phyloP scores from a whole-genome alignment of 805 yeast species.

The Candida insectalens region DNA sequence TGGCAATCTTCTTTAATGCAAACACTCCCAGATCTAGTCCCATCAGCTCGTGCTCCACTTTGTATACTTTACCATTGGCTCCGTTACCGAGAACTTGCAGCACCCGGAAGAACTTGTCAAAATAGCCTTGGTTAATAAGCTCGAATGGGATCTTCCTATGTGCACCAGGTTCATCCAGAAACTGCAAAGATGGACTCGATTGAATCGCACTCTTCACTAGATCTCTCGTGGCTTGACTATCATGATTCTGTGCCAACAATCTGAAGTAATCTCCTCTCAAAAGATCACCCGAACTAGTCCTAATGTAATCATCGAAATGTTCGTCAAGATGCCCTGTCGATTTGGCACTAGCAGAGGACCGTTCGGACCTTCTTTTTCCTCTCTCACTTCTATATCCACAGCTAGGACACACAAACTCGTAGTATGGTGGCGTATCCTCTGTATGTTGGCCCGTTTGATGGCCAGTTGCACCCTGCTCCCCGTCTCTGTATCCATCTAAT shows the following conservation, averaged over 20 bases:
- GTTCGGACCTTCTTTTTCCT: not conserved
- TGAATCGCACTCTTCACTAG: not conserved
- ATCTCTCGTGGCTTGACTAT: constrained; percentile 3
- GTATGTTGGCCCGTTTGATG: not conserved
- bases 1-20: constrained; percentile 78
- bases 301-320: constrained; percentile 4
- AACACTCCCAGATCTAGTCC: constrained; percentile 65
- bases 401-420: constrained; percentile 15
- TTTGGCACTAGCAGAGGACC: not conserved
- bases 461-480: not conserved
- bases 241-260: constrained; percentile 12
- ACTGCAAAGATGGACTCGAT: not conserved
- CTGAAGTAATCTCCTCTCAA: constrained; percentile 21
- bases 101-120: constrained; percentile 57
- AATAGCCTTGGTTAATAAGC: constrained; percentile 78
- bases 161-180: constrained; percentile 2
- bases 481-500: constrained; percentile 6
- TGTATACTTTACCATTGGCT: constrained; percentile 74
- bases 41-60: constrained; percentile 74
- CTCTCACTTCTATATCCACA: constrained; percentile 14
- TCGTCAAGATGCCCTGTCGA: too few species aligned
- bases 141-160: constrained; percentile 27
- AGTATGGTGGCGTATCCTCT: not conserved
- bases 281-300: constrained; percentile 10
- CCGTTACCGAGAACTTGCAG: constrained; percentile 66